Evolutionary conservation across 2,329 filamentous ascomycete genomes (phyloP).

Genomic region (Aspergillus phoenicis): DNA sequence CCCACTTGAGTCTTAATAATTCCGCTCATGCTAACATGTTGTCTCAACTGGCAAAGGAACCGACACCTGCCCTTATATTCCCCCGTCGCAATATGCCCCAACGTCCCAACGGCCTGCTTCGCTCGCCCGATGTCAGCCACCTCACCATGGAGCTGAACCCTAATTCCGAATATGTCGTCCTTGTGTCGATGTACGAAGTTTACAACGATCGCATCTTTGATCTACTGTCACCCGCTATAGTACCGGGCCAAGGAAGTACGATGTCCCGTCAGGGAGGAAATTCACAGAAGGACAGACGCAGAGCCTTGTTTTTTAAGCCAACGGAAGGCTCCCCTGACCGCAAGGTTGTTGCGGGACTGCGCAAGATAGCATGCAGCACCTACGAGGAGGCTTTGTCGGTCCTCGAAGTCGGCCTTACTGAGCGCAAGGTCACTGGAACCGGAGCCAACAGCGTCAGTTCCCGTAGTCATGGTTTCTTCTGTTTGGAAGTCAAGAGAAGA

Average conservation of each 20-base stretch:
- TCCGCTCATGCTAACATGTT: conserved; percentile 41
- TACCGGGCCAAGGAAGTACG: conserved; percentile 44
- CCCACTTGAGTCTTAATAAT: conserved; percentile 21
- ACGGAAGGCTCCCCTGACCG: conserved; percentile 85
- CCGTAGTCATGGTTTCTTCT: conserved; percentile 94
- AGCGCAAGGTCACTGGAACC: conserved; percentile 85
- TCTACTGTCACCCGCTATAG: conserved; percentile 66
- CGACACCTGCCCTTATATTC: conserved; percentile 57
- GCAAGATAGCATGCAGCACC: conserved; percentile 82
- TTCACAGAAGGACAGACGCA: conserved; percentile 71
- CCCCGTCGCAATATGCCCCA: conserved; percentile 65
- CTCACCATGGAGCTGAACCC: conserved; percentile 68
- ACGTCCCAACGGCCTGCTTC: conserved; percentile 70
- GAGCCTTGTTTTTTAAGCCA: conserved; percentile 85
- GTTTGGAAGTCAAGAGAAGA: conserved; percentile 89
- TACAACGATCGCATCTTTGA: conserved; percentile 99
- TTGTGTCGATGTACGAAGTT: conserved; percentile 98
- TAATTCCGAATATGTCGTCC: conserved; percentile 77
- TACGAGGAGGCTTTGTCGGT: conserved; percentile 86
- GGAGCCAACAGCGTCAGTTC: conserved; percentile 92
- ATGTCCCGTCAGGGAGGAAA: conserved; percentile 47
- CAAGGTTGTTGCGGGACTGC: conserved; percentile 91
- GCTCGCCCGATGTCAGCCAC: conserved; percentile 72
- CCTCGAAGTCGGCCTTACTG: conserved; percentile 83
- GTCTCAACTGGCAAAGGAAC: conserved; percentile 55